Base-by-base conservation (phyloP, 2,329 filamentous ascomycete genomes). In the Fusarium ambrosium region DNA sequence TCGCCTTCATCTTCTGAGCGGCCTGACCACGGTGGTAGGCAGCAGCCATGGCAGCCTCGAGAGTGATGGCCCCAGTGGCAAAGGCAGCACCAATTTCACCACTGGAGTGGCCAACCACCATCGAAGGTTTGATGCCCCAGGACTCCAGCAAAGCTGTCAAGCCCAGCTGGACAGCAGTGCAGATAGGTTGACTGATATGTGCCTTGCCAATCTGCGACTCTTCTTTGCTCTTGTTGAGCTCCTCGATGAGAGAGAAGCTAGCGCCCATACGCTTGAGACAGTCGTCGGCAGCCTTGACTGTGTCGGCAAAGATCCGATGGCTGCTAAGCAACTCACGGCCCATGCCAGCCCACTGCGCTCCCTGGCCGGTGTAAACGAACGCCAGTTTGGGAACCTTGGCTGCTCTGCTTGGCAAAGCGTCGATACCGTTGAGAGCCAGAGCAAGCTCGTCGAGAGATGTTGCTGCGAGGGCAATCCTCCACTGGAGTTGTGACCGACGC, bases 41-140 rank as follows among this genome's bases (percentile, higher is more conserved):
- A 3, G 80, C 69, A 5, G 69, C 72, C 34, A 83, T 78, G 1
- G 81, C 82, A 9, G 77, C 75, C 7, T 78, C 66, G 5, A 66
- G 71, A 0, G 71, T 68, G 13, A 79, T 29, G 9, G 53, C 64
- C 0, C 71, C 72, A 1, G 71, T 69, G 3, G 77, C 72, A 65
- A 82, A 84, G 0, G 83, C 84, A 18, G 82, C 84, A 13, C 80
- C 80, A 29, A 84, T 83, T 63, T 84, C 83, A 14, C 83, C 83
- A 10, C 76, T 80, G 0, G 79, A 82, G 67, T 84, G 83, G 1
- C 83, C 82, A 0, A 81, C 73, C 0, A 83, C 78, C 6, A 74
- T 76, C 4, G 62, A 24, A 0, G 82, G 81, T 3, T 22, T 36
- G 22, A 86, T 72, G 6, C 80, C 79, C 22, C 61, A 69, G 4